Conservation (phyloP, 2,329 filamentous ascomycete species). For the Leptosphaerulina australis region DNA sequence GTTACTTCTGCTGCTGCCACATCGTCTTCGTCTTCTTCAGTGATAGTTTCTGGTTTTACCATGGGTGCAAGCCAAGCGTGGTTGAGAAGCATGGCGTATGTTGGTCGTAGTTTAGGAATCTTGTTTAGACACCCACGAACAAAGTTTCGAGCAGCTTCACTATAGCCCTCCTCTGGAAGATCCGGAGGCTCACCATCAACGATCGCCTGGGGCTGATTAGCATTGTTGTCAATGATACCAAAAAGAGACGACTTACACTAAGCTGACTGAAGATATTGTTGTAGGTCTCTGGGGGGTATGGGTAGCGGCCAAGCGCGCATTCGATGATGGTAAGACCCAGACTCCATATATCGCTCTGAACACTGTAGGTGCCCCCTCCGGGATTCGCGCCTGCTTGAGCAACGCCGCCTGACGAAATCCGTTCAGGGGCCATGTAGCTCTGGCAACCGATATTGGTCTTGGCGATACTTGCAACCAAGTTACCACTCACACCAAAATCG, state of each 20-base stretch:
- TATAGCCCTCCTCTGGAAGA: slow-evolving; percentile 79
- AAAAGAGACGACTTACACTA: slow-evolving; percentile 68
- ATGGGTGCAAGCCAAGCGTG: slow-evolving; percentile 85
- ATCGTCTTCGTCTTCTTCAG: slow-evolving; percentile 71
- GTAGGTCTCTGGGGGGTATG: slow-evolving; percentile 95
- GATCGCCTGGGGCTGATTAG: slow-evolving; percentile 71
- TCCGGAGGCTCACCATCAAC: slow-evolving; percentile 95
- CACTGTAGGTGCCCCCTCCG: slow-evolving; percentile 86
- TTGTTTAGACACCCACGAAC: slow-evolving; percentile 91
- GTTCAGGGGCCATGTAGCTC: slow-evolving; percentile 98
- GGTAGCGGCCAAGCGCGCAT: slow-evolving; percentile 91
- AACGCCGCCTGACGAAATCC: slow-evolving; percentile 86
- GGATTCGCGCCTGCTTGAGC: slow-evolving; percentile 71
- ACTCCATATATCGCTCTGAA: slow-evolving; percentile 98
- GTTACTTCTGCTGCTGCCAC: slow-evolving; percentile 50
- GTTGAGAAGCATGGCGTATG: slow-evolving; percentile 85
- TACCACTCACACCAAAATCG: slow-evolving; percentile 96
- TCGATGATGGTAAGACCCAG: slow-evolving; percentile 93
- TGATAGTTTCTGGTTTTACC: slow-evolving; percentile 75
- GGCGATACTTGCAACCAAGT: slow-evolving; percentile 94
- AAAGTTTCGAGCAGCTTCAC: slow-evolving; percentile 80
- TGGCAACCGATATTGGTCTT: slow-evolving; percentile 99
- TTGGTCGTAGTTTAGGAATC: slow-evolving; percentile 88
- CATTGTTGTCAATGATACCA: not conserved
- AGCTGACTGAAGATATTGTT: slow-evolving; percentile 98